Evolutionary conservation across 345 rosid genomes (phyloP).

Genomic region (Eucalyptus coolabah): DNA sequence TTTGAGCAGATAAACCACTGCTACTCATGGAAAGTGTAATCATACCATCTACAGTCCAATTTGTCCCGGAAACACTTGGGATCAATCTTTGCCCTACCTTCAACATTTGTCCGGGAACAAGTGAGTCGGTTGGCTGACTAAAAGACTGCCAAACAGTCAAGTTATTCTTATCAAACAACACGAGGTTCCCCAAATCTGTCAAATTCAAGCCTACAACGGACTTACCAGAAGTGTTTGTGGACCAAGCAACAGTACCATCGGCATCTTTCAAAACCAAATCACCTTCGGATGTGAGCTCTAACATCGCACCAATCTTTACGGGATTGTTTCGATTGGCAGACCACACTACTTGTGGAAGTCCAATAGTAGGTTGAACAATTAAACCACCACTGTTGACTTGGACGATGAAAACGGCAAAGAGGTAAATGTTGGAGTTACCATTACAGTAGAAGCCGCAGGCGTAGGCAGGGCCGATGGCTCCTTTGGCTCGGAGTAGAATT

Average conservation of each 20-base stretch:
- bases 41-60: background rate
- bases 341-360: background rate
- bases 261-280: background rate
- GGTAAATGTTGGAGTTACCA: background rate
- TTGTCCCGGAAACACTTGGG: background rate
- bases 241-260: background rate
- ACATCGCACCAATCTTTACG: background rate
- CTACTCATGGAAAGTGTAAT: background rate
- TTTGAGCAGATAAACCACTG: background rate
- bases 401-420: background rate
- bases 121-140: background rate
- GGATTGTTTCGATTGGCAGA: constrained; percentile 10
- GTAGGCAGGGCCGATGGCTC: background rate
- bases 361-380: accelerated
- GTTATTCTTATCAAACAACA: background rate
- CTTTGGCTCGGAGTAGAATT: background rate
- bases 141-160: background rate
- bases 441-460: background rate
- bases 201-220: background rate
- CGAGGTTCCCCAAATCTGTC: background rate
- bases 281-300: background rate
- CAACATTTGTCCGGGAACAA: background rate
- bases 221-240: background rate
- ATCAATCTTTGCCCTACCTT: background rate
- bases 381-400: background rate